Base-by-base conservation (phyloP, 75 land plant species). In the Picea glauca region DNA sequence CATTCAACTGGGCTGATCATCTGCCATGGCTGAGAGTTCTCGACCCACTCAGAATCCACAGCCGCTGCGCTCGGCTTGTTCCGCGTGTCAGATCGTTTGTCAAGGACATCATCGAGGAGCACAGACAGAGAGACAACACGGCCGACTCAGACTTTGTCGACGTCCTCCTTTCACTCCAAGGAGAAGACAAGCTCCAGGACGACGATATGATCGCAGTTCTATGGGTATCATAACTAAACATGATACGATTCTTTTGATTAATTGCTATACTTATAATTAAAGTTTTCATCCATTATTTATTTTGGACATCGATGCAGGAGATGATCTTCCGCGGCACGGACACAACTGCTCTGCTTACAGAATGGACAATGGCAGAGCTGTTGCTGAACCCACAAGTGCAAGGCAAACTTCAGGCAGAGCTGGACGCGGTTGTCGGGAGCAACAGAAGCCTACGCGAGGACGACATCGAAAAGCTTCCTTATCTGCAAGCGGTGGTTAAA, bases 271-370 rank as follows among this genome's bases (percentile, higher is more conserved):
- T 65, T 31, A 38, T 35, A 31, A 20, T 65, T 78, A 13, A 38
- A 18, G 1, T 32, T n/a, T 64, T 35, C 13, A 21, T 57, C 18
- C 33, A 23, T 18, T 77, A 62, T 78, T n/a, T 20, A 15, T 31
- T 54, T 67, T 64, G 38, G 58, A 17, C 6, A n/a, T 80, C 12
- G 32, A 13, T 32, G 43, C 88, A 94, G 97, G 97, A 94, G 78
- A 94, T 94, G 97, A 92, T 94, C 65, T 94, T 94, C 58, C 77
- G 96, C 59, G 96, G 96, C 0, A 91, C 96, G 1, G 96, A 94
- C 79, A 92, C 94, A 0, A 90, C 86, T 1, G 94, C 94, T 13
- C 85, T 94, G 50, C 85, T 92, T 13, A 76, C 88, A 2, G 97
- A 94, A 60, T 94, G 97, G 97, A 84, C 89, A 7, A 82, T 94